Evolutionary conservation across 768 basidiomycete genomes (phyloP).

Genomic region (Kwoniella botswanensis): DNA sequence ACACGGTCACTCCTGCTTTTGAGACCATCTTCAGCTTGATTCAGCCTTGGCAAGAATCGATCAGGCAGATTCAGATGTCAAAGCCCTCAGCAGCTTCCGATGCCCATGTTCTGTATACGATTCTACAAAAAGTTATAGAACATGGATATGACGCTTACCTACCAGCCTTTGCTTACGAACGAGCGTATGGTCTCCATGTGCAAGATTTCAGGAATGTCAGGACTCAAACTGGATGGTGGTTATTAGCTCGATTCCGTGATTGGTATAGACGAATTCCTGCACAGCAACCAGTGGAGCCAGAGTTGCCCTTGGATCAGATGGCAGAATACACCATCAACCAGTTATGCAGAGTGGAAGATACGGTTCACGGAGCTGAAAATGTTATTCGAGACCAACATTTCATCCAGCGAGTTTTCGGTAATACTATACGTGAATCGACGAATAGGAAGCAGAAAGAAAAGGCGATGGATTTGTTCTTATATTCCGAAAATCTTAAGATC

Average conservation of each 20-base stretch:
- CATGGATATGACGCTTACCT: constrained; percentile 12
- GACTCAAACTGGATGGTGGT: constrained; percentile 69
- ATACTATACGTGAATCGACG: not conserved
- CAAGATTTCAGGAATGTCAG: constrained; percentile 46
- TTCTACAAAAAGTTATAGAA: constrained; percentile 20
- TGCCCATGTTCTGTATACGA: constrained; percentile 25
- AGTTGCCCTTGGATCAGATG: constrained; percentile 2
- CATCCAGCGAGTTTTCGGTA: constrained; percentile 34
- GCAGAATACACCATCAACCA: constrained; percentile 9
- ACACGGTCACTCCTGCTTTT: constrained; percentile 30
- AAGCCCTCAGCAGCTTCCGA: constrained; percentile 3
- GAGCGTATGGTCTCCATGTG: constrained; percentile 46
- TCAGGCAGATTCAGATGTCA: not conserved
- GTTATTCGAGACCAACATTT: constrained; percentile 38
- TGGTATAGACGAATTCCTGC: constrained; percentile 63
- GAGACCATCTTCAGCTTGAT: constrained; percentile 3
- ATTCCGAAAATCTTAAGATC: constrained; percentile 11
- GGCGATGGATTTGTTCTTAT: constrained; percentile 21
- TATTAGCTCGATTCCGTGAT: constrained; percentile 78
- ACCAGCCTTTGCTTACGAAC: constrained; percentile 38
- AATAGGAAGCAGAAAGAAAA: not conserved
- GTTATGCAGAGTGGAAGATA: constrained; percentile 28
- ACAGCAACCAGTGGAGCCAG: not conserved
- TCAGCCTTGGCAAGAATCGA: constrained; percentile 23
- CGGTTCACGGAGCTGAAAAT: constrained; percentile 28